phyloP scores from a whole-genome alignment of 2,329 filamentous ascomycete genomes.

The Basipetospora chlamydospora region DNA sequence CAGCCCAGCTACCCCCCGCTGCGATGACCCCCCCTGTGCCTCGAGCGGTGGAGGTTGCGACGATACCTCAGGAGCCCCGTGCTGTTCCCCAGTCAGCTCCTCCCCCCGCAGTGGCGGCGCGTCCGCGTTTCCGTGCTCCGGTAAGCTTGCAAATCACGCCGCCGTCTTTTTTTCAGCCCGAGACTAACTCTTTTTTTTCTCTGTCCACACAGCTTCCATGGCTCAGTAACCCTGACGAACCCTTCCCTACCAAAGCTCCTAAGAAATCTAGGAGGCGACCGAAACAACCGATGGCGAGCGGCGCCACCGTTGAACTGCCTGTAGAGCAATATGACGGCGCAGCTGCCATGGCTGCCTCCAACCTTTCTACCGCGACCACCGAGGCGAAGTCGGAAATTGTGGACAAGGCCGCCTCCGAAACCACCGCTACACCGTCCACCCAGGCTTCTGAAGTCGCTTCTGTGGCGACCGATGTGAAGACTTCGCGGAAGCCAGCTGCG shows the following conservation, averaged over 20 bases:
- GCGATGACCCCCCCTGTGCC: conserved; percentile 3
- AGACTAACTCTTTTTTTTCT: neutral
- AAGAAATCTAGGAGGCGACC: conserved; percentile 26
- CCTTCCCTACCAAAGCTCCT: conserved; percentile 13
- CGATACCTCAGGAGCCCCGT: too few species aligned
- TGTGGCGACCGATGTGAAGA: too few species aligned
- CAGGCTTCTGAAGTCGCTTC: too few species aligned
- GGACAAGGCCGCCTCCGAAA: conserved; percentile 7
- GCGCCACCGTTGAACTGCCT: conserved; percentile 27
- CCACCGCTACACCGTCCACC: too few species aligned
- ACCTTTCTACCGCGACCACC: conserved; percentile 10
- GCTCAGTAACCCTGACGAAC: conserved; percentile 3
- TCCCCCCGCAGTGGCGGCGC: neutral
- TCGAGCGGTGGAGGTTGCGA: too few species aligned
- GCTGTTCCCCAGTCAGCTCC: neutral
- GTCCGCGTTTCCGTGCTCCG: conserved; percentile 4
- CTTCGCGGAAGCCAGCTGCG: too few species aligned
- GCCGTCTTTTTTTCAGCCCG: neutral
- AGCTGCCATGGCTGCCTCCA: too few species aligned
- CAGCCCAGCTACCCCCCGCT: conserved; percentile 1
- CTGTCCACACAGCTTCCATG: conserved; percentile 1
- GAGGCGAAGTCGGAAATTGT: conserved; percentile 10
- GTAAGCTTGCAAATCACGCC: neutral
- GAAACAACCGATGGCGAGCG: conserved; percentile 17
- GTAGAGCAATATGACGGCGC: conserved; percentile 21